Evolutionary conservation across 2,329 filamentous ascomycete genomes (phyloP).

Genomic region (Fusarium annulatum): DNA sequence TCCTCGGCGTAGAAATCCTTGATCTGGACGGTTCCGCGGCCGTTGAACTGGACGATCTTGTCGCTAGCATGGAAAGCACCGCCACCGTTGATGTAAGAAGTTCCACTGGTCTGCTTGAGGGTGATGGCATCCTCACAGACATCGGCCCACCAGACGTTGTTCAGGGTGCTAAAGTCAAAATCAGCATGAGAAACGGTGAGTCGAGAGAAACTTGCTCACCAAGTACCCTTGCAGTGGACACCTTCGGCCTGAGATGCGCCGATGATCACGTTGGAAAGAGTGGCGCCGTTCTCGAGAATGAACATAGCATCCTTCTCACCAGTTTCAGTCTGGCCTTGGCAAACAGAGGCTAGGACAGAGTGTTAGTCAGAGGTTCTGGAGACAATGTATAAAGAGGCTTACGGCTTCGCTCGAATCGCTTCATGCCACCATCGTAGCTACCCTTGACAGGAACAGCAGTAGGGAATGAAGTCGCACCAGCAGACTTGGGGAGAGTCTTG

Average conservation of each 20-base stretch:
- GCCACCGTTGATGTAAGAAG: constrained; percentile 52
- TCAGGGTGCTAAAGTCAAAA: constrained; percentile 39
- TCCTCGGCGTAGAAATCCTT: constrained; percentile 50
- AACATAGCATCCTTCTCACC: constrained; percentile 58
- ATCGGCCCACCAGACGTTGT: constrained; percentile 54
- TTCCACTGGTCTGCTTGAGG: constrained; percentile 53
- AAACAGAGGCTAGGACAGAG: constrained; percentile 26
- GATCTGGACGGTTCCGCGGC: constrained; percentile 52
- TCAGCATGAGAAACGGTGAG: background rate
- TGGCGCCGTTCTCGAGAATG: constrained; percentile 61
- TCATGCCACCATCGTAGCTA: constrained; percentile 38
- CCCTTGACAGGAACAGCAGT: constrained; percentile 37
- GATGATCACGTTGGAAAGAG: constrained; percentile 64
- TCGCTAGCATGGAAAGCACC: constrained; percentile 34
- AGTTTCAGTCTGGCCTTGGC: constrained; percentile 43
- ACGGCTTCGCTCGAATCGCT: constrained; percentile 37
- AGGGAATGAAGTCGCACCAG: constrained; percentile 29
- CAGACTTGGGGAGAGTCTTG: constrained; percentile 37
- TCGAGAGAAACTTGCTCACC: constrained; percentile 28
- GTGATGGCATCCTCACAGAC: constrained; percentile 53
- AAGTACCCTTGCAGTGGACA: constrained; percentile 62
- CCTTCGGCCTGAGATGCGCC: constrained; percentile 62
- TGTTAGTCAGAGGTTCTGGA: background rate
- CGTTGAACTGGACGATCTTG: constrained; percentile 55
- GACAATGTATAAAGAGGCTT: background rate